Percentiles rank a stretch among this genome's conserved stretches.
These are phyloP conservation scores for Acer negundo DNA, from an alignment of 345 rosid genomes.

Conservation along the genomic window DNA sequence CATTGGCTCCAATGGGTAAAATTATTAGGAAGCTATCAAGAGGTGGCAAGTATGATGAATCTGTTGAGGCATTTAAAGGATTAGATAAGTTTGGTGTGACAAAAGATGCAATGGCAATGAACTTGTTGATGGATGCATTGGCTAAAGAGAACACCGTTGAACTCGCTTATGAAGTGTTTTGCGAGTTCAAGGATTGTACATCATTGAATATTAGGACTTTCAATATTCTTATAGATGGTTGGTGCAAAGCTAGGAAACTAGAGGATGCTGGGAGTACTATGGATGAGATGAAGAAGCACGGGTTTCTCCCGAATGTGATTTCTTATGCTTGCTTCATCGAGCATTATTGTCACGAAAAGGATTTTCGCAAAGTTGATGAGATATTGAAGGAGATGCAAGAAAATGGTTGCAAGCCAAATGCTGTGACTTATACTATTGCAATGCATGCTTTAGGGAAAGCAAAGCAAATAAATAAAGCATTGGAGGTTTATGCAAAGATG, in stretches of 20 bases:
- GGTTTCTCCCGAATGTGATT: conserved; percentile 55
- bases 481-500: conserved; percentile 73
- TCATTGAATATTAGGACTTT: conserved; percentile 39
- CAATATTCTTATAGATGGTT: conserved; percentile 76
- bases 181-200: conserved; percentile 43
- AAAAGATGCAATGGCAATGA: conserved; percentile 51
- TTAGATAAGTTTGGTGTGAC: conserved; percentile 58
- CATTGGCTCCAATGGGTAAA: too few relatives aligned
- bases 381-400: conserved; percentile 67
- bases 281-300: conserved; percentile 57
- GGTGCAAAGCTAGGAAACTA: conserved; percentile 66
- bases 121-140: conserved; percentile 73
- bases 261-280: conserved; percentile 54
- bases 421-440: conserved; percentile 58
- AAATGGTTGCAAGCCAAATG: conserved; percentile 60
- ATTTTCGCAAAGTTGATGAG: conserved; percentile 64
- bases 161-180: conserved; percentile 52
- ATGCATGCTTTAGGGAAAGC: conserved; percentile 80
- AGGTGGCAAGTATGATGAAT: conserved; percentile 52
- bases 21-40: too few relatives aligned
- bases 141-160: conserved; percentile 70
- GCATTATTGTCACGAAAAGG: conserved; percentile 61
- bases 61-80: conserved; percentile 57
- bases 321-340: conserved; percentile 74
- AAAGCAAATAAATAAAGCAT: conserved; percentile 59